Conservation (phyloP, 1,139 yeast species). For the Suhomyces terraborum region DNA sequence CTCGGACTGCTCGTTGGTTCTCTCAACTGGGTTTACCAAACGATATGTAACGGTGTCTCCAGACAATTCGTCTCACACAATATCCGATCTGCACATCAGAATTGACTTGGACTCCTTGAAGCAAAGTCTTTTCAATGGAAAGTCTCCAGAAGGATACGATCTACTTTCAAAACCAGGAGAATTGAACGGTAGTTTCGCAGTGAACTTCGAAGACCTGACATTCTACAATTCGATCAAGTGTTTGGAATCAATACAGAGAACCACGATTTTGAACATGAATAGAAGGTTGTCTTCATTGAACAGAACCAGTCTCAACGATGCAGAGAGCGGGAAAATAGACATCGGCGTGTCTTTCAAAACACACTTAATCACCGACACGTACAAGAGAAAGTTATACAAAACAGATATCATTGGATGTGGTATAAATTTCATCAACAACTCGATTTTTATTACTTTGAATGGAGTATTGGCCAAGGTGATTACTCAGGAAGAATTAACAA, state of each 20-base stretch:
- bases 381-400: conserved; percentile 23
- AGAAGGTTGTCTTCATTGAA: conserved; percentile 38
- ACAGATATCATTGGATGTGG: conserved; percentile 84
- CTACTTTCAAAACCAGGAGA: conserved; percentile 37
- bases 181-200: conserved; percentile 45
- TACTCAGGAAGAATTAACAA: conserved; percentile 32
- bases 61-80: conserved; percentile 1
- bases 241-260: conserved; percentile 34
- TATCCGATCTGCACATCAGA: conserved; percentile 9
- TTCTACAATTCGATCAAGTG: conserved; percentile 43
- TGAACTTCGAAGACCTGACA: conserved; percentile 44
- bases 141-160: conserved; percentile 18
- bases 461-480: conserved; percentile 55
- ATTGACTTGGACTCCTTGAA: conserved; percentile 36
- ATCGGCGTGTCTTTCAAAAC: conserved; percentile 43
- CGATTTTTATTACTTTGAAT: conserved; percentile 78
- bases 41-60: conserved; percentile 21
- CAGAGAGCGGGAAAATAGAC: conserved; percentile 38
- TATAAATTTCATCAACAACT: conserved; percentile 62
- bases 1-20: conserved; percentile 34
- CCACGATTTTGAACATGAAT: conserved; percentile 39
- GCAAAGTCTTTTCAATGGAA: conserved; percentile 25
- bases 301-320: conserved; percentile 31
- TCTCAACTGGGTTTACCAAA: conserved; percentile 42
- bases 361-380: conserved; percentile 15